Evolutionary conservation across 768 basidiomycete species (phyloP).

Genomic region (Agrocybe praecox): DNA sequence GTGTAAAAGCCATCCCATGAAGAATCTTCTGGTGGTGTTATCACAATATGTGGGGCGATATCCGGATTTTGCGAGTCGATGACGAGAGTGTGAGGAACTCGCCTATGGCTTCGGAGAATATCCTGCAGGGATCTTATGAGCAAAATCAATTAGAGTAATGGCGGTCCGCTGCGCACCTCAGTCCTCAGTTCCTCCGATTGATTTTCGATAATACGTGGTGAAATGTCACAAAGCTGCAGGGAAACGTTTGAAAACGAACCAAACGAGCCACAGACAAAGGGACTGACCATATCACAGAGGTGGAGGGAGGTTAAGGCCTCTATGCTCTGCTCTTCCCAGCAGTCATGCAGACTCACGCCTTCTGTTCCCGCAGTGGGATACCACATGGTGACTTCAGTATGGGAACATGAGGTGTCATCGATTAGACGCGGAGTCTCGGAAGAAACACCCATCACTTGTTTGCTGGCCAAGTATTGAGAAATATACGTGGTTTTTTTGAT

Average conservation of each 20-base stretch:
- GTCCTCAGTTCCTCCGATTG: background rate
- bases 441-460: background rate
- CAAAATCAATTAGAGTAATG: background rate
- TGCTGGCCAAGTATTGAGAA: background rate
- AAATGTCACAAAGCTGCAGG: conserved; percentile 18
- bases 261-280: background rate
- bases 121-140: conserved; percentile 20
- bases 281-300: conserved; percentile 20
- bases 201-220: conserved; percentile 12
- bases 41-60: conserved; percentile 51
- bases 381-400: background rate
- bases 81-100: conserved; percentile 37
- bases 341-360: background rate
- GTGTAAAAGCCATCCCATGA: conserved; percentile 33
- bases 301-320: conserved; percentile 3
- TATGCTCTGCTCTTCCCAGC: background rate
- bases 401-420: conserved; percentile 1
- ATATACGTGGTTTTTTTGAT: too few relatives aligned
- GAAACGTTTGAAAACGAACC: background rate
- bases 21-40: conserved; percentile 40
- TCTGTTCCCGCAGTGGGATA: background rate
- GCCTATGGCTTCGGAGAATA: conserved; percentile 25
- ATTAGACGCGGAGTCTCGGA: background rate
- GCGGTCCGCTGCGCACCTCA: conserved; percentile 4
- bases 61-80: conserved; percentile 44